phyloP scores from a whole-genome alignment of 2,329 filamentous ascomycete species.

The Sclerotinia minor region DNA sequence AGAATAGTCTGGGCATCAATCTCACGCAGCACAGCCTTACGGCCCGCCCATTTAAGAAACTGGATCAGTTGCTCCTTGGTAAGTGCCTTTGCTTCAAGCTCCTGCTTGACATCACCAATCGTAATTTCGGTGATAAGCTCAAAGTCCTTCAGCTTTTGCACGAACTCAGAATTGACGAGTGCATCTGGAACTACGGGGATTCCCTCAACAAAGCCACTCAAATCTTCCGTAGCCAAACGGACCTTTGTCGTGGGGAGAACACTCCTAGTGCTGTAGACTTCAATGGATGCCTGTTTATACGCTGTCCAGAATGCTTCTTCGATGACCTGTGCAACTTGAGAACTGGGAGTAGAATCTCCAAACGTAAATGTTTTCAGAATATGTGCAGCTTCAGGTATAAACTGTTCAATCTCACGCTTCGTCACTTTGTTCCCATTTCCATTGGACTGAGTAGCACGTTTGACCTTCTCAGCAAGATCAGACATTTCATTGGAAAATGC shows the following conservation, averaged over 20 bases:
- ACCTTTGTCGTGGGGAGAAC: slow-evolving; percentile 82
- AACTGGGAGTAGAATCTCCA: slow-evolving; percentile 84
- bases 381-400: slow-evolving; percentile 78
- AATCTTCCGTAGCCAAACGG: slow-evolving; percentile 68
- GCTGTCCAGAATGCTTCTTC: slow-evolving; percentile 97
- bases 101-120: slow-evolving; percentile 78
- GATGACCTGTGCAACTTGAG: slow-evolving; percentile 78
- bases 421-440: slow-evolving; percentile 54
- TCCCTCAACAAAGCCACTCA: slow-evolving; percentile 75
- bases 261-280: slow-evolving; percentile 84
- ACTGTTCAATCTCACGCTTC: slow-evolving; percentile 62
- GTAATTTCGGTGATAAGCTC: slow-evolving; percentile 87
- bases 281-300: slow-evolving; percentile 77
- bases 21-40: slow-evolving; percentile 69
- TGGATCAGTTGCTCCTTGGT: slow-evolving; percentile 74
- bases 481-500: slow-evolving; percentile 87
- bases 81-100: slow-evolving; percentile 80
- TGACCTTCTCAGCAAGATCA: slow-evolving; percentile 65
- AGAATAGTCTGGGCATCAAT: slow-evolving; percentile 68
- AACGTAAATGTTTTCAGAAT: slow-evolving; percentile 86
- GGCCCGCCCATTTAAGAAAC: slow-evolving; percentile 82
- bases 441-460: slow-evolving; percentile 46
- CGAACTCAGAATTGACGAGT: slow-evolving; percentile 71
- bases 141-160: slow-evolving; percentile 78
- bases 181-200: slow-evolving; percentile 83